These are phyloP conservation scores for Debaryomyces prosopidis DNA, from an alignment of 805 yeast species.

Conservation along the genomic window DNA sequence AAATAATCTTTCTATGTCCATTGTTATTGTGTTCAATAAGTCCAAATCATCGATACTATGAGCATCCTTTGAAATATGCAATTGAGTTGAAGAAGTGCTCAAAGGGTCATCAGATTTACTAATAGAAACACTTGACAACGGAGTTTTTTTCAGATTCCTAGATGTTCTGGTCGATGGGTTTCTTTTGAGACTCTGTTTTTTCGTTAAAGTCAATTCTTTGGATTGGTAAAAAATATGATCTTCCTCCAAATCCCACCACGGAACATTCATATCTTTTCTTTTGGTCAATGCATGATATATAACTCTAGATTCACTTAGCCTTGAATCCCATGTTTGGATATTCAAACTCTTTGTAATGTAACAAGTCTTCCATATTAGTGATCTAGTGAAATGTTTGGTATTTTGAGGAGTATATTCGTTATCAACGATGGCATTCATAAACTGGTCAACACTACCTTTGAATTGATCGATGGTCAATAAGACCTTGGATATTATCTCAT, in stretches of 20 bases:
- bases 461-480: slow-evolving; percentile 37
- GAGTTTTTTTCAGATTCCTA: slow-evolving; percentile 6
- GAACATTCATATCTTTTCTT: slow-evolving; percentile 31
- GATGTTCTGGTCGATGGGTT: slow-evolving; percentile 1
- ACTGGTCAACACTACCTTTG: slow-evolving; percentile 27
- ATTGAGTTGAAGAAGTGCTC: slow-evolving; percentile 4
- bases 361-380: slow-evolving; percentile 39
- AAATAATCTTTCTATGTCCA: slow-evolving; percentile 54
- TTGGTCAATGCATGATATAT: slow-evolving; percentile 34
- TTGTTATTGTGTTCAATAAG: slow-evolving; percentile 41
- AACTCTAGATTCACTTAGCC: slow-evolving; percentile 29
- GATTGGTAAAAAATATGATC: slow-evolving; percentile 29
- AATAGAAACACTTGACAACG: slow-evolving; percentile 17
- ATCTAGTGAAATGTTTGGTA: slow-evolving; percentile 24
- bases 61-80: background rate
- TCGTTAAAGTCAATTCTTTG: slow-evolving; percentile 8
- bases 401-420: slow-evolving; percentile 27
- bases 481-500: slow-evolving; percentile 35
- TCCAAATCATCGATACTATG: slow-evolving; percentile 33
- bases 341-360: slow-evolving; percentile 37
- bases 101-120: slow-evolving; percentile 19
- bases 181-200: slow-evolving; percentile 11
- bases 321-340: slow-evolving; percentile 32
- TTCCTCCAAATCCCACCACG: slow-evolving; percentile 36
- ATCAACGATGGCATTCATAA: slow-evolving; percentile 27